Conservation (phyloP, 495 filamentous ascomycete species). For the Daldinia bambusicola region DNA sequence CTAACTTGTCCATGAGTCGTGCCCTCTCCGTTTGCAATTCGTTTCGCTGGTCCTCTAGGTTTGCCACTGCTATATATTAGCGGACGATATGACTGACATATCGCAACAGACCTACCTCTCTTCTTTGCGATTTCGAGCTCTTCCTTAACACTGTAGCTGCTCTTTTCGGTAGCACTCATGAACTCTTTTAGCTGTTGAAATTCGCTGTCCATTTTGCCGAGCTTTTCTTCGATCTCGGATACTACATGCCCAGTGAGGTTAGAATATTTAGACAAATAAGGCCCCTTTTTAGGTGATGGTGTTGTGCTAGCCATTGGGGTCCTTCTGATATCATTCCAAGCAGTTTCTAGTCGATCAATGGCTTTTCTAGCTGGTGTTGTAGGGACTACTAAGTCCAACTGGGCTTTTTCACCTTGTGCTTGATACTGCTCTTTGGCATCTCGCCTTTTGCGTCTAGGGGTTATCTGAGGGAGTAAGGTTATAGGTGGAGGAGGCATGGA, state of each 20-base stretch:
- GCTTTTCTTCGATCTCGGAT: conserved; percentile 75
- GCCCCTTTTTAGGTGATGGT: conserved; percentile 54
- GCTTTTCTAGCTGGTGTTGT: conserved; percentile 31
- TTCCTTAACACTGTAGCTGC: conserved; percentile 73
- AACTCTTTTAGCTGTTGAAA: conserved; percentile 68
- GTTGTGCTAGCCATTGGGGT: conserved; percentile 32
- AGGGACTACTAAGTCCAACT: conserved; percentile 52
- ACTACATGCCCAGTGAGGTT: conserved; percentile 67
- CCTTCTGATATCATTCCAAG: conserved; percentile 26
- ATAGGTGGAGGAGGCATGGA: conserved; percentile 21
- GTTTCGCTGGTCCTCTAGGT: conserved; percentile 70
- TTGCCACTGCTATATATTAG: conserved; percentile 62
- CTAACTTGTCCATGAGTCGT: conserved; percentile 67
- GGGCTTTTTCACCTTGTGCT: conserved; percentile 17
- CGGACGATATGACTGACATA: conserved; percentile 1
- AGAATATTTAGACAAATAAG: conserved; percentile 78
- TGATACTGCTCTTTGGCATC: not conserved
- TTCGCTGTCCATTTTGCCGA: conserved; percentile 72
- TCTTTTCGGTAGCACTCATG: conserved; percentile 69
- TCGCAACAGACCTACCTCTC: conserved; percentile 67
- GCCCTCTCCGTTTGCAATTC: conserved; percentile 67
- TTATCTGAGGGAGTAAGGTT: conserved; percentile 5
- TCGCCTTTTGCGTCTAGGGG: conserved; percentile 14
- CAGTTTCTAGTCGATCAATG: conserved; percentile 25
- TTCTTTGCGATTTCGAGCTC: conserved; percentile 74